phyloP scores from a whole-genome alignment of 2,329 filamentous ascomycete species.

The Verticillium nonalfalfae region DNA sequence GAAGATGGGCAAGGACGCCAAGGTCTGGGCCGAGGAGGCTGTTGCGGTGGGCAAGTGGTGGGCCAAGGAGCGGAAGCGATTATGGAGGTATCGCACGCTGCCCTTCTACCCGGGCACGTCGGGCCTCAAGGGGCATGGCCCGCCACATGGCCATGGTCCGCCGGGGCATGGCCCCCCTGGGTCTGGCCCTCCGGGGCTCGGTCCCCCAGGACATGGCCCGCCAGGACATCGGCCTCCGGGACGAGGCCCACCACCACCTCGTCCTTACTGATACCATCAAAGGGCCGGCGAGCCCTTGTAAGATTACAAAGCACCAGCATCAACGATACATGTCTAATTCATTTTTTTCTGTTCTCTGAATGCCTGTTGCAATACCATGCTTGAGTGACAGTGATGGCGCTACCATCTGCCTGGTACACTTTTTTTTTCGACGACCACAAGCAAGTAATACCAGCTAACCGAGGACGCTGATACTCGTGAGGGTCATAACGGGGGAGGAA shows the following conservation, averaged over 20 bases:
- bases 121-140: neutral
- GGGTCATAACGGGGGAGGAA: too few species aligned
- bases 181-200: neutral
- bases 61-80: slow-evolving; percentile 6
- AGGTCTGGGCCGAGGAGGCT: slow-evolving; percentile 13
- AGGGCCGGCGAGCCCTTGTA: neutral
- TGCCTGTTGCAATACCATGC: neutral
- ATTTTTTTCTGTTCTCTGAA: neutral
- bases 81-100: neutral
- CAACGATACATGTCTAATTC: neutral
- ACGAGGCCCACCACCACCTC: neutral
- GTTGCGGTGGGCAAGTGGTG: slow-evolving; percentile 14
- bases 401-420: too few species aligned
- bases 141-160: neutral
- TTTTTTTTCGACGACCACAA: too few species aligned
- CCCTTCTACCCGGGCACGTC: neutral
- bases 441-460: too few species aligned
- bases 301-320: neutral
- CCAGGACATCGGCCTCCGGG: neutral
- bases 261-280: neutral
- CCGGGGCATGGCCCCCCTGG: neutral
- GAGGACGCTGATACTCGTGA: too few species aligned
- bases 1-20: slow-evolving; percentile 9
- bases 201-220: neutral
- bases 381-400: too few species aligned